A percentile compares a stretch with the other conserved stretches of the same genome.
Conservation (phyloP, 2,329 filamentous ascomycete species). For the Reticulascus tulasneorum region DNA sequence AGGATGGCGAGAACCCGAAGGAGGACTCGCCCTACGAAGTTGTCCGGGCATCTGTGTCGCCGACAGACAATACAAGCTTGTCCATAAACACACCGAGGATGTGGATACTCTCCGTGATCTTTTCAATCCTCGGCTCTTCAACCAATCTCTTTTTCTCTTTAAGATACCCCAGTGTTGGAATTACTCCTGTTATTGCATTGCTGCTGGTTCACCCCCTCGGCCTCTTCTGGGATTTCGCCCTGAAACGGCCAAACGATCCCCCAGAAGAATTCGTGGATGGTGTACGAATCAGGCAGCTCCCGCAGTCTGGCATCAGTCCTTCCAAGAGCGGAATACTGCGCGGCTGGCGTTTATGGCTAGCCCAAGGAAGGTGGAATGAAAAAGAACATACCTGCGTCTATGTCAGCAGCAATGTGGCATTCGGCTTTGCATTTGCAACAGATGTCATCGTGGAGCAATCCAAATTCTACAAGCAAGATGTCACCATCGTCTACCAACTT, state of each 20-base stretch:
- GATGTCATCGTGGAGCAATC: slow-evolving; percentile 90
- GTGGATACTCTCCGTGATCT: slow-evolving; percentile 78
- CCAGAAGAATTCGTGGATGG: slow-evolving; percentile 33
- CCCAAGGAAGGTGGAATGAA: slow-evolving; percentile 79
- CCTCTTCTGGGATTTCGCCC: slow-evolving; percentile 68
- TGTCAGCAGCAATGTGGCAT: slow-evolving; percentile 85
- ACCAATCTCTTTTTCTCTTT: slow-evolving; percentile 87
- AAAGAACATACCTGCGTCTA: slow-evolving; percentile 89
- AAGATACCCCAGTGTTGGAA: slow-evolving; percentile 85
- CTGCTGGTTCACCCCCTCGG: slow-evolving; percentile 82
- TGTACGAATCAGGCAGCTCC: slow-evolving; percentile 18
- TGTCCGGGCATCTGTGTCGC: slow-evolving; percentile 74
- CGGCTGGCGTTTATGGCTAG: slow-evolving; percentile 64
- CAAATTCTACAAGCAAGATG: slow-evolving; percentile 81
- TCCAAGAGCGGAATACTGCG: slow-evolving; percentile 3
- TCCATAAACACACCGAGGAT: slow-evolving; percentile 86
- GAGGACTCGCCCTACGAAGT: slow-evolving; percentile 75
- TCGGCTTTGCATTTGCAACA: slow-evolving; percentile 84
- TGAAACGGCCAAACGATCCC: slow-evolving; percentile 45
- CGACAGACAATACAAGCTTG: slow-evolving; percentile 70
- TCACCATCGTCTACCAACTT: slow-evolving; percentile 72
- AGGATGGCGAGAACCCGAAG: slow-evolving; percentile 44
- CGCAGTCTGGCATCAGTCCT: slow-evolving; percentile 5
- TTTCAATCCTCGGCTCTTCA: slow-evolving; percentile 75
- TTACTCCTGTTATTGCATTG: slow-evolving; percentile 83